Evolutionary conservation across 768 basidiomycete species (phyloP).

Genomic region (Tulasnella sp.): DNA sequence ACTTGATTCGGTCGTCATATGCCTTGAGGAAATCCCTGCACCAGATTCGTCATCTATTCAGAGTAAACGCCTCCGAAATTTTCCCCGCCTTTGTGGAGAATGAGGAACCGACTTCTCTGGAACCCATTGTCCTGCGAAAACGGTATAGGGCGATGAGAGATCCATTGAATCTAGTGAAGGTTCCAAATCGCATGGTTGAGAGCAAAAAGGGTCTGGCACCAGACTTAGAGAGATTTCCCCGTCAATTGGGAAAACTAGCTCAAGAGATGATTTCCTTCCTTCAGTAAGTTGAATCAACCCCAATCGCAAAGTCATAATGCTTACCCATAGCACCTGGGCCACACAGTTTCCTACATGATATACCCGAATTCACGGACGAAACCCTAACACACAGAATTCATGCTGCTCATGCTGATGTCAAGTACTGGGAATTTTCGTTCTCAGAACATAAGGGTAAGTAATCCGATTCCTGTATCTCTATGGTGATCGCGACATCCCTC

Average conservation of each 20-base stretch:
- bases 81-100: slow-evolving; percentile 41
- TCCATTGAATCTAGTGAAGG: not conserved
- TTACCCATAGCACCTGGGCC: too few species aligned
- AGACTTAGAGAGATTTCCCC: slow-evolving; percentile 53
- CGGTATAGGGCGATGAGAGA: too few species aligned
- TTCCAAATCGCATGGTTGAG: not conserved
- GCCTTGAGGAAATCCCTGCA: slow-evolving; percentile 56
- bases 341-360: slow-evolving; percentile 63
- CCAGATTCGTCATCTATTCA: slow-evolving; percentile 56
- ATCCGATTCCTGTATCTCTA: too few species aligned
- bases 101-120: slow-evolving; percentile 28
- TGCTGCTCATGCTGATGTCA: slow-evolving; percentile 56
- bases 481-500: too few species aligned
- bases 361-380: slow-evolving; percentile 57
- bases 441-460: slow-evolving; percentile 44
- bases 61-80: slow-evolving; percentile 62
- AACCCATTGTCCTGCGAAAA: slow-evolving; percentile 3
- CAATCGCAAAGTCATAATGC: too few species aligned
- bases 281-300: too few species aligned
- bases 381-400: slow-evolving; percentile 53
- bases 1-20: slow-evolving; percentile 59
- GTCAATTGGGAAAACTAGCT: slow-evolving; percentile 48
- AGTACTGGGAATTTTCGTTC: slow-evolving; percentile 67
- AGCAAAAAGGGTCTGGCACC: slow-evolving; percentile 21
- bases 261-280: slow-evolving; percentile 55